Evolutionary conservation across 163 green algal species (phyloP), one percentile per base, ranked within the genome.

Genomic region (Scenedesmus sp.): DNA sequence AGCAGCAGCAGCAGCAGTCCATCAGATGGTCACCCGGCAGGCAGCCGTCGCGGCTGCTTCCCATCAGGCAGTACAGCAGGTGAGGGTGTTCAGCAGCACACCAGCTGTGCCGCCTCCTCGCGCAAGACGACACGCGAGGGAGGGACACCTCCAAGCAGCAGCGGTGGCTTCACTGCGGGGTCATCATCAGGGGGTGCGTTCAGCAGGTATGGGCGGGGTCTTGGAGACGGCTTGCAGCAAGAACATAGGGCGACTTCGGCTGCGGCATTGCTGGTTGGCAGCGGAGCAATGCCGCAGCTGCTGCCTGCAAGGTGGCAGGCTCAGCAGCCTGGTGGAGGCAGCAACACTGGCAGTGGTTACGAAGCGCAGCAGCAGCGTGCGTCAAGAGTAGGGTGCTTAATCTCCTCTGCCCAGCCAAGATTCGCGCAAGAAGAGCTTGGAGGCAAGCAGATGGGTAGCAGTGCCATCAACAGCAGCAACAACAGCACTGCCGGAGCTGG

Each of bases 181-280:
- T 68, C 85, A 24, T 44, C 68, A 37, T 35, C 26, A 43, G 68
- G 68, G 37, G 68, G 30, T 46, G 65, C 43, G 3, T 72, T 72
- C 30, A 89, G 68, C 85, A 83, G 37, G 65, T 73, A 89, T 46
- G 85, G 73, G 51, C 3, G 85, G 5, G 85, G 85, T 10, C 37
- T 82, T 26, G 83, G n/a, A 37, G 85, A 89, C 1, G 85, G 68
- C 1, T 20, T 89, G 44, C 85, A 89, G 84, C 61, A 68, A 20
- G 85, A 51, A 0, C 76, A 37, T 26, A 82, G 16, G 30, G 85
- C 73, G 35, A 9, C 76, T 37, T 15, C 30, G 13, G 42, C 85
- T 18, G 68, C 83, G 33, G 22, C 53, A 40, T 35, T 53, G 42
- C 30, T 73, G 16, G 82, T 53, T 37, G n/a, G 42, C 16, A 33